Base-by-base conservation (phyloP, 495 filamentous ascomycete species). In the Hypoxylon fragiforme region DNA sequence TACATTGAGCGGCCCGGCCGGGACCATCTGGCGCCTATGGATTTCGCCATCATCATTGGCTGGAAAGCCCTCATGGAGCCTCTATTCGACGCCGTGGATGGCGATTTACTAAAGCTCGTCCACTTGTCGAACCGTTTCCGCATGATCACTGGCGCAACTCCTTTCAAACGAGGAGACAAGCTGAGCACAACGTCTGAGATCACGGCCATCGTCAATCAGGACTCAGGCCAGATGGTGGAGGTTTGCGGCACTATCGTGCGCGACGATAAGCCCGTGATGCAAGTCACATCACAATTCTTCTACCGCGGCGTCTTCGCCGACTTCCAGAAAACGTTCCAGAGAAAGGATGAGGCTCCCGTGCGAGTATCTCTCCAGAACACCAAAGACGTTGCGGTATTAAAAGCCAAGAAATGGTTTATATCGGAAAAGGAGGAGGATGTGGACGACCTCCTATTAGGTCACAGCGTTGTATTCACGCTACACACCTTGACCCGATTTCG, bases 31-130 rank as follows among this genome's bases (percentile, higher is more conserved):
- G 90, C 90, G 30, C 90, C 90, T 38, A 95, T 95, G 90, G 90
- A 95, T 65, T 95, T 92, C 57, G 90, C 90, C 35, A 94, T 95
- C 54, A 89, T 94, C 22, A 87, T 90, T 20, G 90, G 90, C 42
- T 95, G 90, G 90, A 91, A 94, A 70, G 90, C 90, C 21, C 92
- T 95, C 65, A 92, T 86, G 42, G 91, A 91, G 73, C 90, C 90
- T 2, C 90, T 94, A 64, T 94, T 95, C 75, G 87, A 90, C 44
- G 81, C 85, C 35, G 90, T 94, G 49, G 90, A 95, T 62, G 90
- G 90, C 34, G 90, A 95, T 68, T 73, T 95, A 16, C 73, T 95
- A 32, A 89, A 86, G 65, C 79, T 95, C 37, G 88, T 95, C 14
- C 90, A 95, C 70, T 68, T 95, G 34, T 92, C 88, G 8, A 95